These are phyloP conservation scores for Colletotrichum magnum DNA, from an alignment of 2,329 filamentous ascomycete species.

Conservation along the genomic window DNA sequence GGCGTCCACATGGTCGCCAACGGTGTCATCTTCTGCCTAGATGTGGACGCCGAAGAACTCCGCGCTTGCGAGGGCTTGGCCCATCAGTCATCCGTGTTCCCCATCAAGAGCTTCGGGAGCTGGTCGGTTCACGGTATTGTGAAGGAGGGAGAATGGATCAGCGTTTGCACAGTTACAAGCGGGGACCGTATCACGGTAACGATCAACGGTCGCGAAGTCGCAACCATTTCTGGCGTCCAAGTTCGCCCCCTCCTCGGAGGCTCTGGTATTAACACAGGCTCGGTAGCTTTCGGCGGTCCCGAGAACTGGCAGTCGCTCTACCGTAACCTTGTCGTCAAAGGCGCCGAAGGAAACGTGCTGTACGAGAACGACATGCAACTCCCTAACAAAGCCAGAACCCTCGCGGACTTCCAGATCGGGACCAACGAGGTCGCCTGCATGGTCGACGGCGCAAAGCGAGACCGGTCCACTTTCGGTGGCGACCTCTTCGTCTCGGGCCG, in stretches of 20 bases:
- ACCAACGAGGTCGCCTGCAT: constrained; percentile 32
- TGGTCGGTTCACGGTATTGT: constrained; percentile 16
- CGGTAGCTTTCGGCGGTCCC: constrained; percentile 30
- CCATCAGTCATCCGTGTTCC: constrained; percentile 24
- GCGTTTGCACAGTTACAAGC: not conserved
- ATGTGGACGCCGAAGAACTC: constrained; percentile 11
- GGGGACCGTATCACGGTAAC: constrained; percentile 8
- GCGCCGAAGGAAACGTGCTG: not conserved
- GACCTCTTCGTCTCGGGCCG: constrained; percentile 36
- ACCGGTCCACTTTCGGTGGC: constrained; percentile 32
- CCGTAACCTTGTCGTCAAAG: constrained; percentile 11
- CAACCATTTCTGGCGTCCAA: constrained; percentile 22
- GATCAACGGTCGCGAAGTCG: constrained; percentile 18
- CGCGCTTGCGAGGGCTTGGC: constrained; percentile 25
- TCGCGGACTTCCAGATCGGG: constrained; percentile 35
- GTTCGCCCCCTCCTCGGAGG: constrained; percentile 22
- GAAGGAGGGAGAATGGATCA: constrained; percentile 10
- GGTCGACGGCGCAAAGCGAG: constrained; percentile 34
- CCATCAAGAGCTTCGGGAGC: constrained; percentile 21
- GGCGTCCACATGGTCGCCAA: constrained; percentile 39
- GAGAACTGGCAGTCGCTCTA: constrained; percentile 29
- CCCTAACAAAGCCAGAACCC: not conserved
- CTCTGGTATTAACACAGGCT: constrained; percentile 28
- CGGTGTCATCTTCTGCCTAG: constrained; percentile 35
- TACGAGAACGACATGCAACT: constrained; percentile 28